Base-by-base conservation (phyloP, 345 rosid species). In the Firmiana major region DNA sequence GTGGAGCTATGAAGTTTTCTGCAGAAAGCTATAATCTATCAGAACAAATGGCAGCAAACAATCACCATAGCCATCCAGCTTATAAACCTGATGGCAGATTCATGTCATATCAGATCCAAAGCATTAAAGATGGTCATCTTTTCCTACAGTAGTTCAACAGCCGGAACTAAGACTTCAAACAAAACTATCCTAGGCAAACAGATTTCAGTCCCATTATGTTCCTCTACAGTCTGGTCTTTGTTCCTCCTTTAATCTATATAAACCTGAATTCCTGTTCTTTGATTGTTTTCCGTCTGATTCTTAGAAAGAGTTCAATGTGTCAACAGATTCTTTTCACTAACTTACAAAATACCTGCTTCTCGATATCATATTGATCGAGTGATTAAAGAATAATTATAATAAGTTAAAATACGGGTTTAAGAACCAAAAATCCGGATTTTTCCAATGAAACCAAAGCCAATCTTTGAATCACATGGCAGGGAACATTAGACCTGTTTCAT, bases 1-100 rank as follows among this genome's bases (percentile, higher is more conserved):
- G 79, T 55, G 93, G 84, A 82, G 81, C 83, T 22, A n/a, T 63
- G 12, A 79, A 80, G 71, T 70, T 73, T 79, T 49, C 81, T 17
- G 82, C 82, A 42, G 85, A 73, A 71, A 75, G 74, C 81, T 63
- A 81, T 53, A 40, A 75, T 71, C 64, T 81, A 17, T 59, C 88
- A 62, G 88, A 80, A 67, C 80, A 81, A 34, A 75, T 75, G 54
- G 54, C 75, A 73, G 79, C 82, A 73, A 77, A 76, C 85, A 81
- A 81, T 81, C 75, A 73, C 68, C 84, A 63, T 28, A 46, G 63
- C 70, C 75, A 67, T 49, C 36, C 81, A 53, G 64, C 72, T 80
- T 71, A 71, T 75, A 75, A 74, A 54, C n/a, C 64, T 26, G 88
- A 82, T 48, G 68, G 84, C 31, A 83, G 87, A 79, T 48, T 38